Evolutionary conservation across 73 alveolate genomes (phyloP).

Genomic region (Uronychia binucleata): DNA sequence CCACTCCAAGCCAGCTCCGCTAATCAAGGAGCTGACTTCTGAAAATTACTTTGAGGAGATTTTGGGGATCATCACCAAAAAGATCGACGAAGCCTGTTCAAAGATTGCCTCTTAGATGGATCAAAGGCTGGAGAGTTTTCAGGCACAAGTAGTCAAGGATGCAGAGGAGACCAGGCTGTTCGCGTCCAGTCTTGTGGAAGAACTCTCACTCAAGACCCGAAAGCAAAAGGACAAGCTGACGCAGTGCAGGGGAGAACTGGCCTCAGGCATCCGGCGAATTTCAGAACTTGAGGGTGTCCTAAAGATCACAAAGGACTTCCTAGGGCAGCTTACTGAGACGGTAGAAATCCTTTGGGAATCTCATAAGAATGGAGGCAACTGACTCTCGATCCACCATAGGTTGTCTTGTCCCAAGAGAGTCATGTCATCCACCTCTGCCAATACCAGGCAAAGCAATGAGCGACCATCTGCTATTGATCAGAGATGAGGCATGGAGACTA

Average conservation of each 20-base stretch:
- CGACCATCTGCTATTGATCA: no score
- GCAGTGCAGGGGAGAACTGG: neutral
- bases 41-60: neutral
- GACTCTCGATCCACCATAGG: neutral
- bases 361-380: neutral
- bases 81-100: neutral
- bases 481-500: no score
- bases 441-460: neutral
- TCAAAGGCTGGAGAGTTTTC: neutral
- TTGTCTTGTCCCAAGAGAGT: neutral
- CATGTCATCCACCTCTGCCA: neutral
- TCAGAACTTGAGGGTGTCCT: neutral
- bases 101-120: neutral
- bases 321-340: neutral
- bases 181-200: neutral
- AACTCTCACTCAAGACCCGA: no score
- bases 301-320: neutral
- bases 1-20: neutral
- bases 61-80: neutral
- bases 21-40: neutral
- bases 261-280: neutral
- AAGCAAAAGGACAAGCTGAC: neutral
- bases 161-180: neutral
- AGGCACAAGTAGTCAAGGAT: neutral
- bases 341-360: neutral